Base-by-base conservation (phyloP, 1,139 yeast species). In the Taiozyma sp. region DNA sequence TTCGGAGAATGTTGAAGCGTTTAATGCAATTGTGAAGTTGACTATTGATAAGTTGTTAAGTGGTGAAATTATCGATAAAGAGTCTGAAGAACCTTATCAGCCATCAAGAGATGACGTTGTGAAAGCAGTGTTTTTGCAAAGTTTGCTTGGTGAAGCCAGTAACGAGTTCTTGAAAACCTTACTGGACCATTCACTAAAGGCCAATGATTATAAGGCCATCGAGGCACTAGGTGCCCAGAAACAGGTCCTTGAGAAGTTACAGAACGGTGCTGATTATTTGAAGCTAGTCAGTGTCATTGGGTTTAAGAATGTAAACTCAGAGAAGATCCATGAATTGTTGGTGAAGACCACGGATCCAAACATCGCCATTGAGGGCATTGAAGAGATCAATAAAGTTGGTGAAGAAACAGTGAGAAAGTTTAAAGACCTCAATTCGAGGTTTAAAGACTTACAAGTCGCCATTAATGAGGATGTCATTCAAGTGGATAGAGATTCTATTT, bases 21-120 rank as follows among this genome's bases (percentile, higher is more conserved):
- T 60, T 4, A 27, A 57, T 16, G 34, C 30, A 4, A 43, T 48
- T 13, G 51, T 61, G 1, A 40, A 36, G 12, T 19, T 36, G 40
- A 36, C 40, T 2, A 36, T 61, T 45, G 44, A 56, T n/a, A 62
- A 62, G 48, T 51, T 62, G 19, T 46, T 62, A 3, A 43, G 57
- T 39, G 65, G 65, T n/a, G 65, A 62, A 44, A 46, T 57, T 14
- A 54, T 57, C 45, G 64, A 60, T n/a, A 52, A 48, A 19, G 52
- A 53, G 8, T 57, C 56, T 30, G 64, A 58, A 5, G 55, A 49
- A 12, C 41, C 47, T 1, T 62, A 51, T 47, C 36, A 41, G 12
- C 38, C 58, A 14, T 29, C 23, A 23, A 53, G 47, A 4, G 48
- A 42, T 8, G 34, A 48, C 4, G 16, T 60, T 8, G 27, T 46